Percentiles rank a stretch among this genome's conserved stretches.
Evolutionary conservation across 495 filamentous ascomycete species (phyloP).

Genomic region (Daldinia vernicosa): DNA sequence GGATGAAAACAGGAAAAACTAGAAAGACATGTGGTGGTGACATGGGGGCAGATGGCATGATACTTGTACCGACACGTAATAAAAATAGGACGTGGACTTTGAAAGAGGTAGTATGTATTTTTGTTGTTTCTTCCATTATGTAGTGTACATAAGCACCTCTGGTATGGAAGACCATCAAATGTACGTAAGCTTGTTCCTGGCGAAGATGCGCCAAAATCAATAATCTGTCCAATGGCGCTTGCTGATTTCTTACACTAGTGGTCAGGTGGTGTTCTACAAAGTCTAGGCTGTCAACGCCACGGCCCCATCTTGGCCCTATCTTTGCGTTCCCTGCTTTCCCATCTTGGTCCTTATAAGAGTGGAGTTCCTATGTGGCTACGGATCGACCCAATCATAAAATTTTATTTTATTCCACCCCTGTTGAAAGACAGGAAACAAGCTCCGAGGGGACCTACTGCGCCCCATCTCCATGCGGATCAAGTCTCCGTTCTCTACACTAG

Average conservation of each 20-base stretch:
- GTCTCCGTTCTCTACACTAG: conserved; percentile 5
- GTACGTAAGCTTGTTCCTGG: conserved; percentile 22
- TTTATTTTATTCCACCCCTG: conserved; percentile 15
- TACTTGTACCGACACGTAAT: conserved; percentile 40
- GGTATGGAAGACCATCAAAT: no score
- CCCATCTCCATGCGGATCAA: conserved; percentile 12
- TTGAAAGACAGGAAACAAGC: conserved; percentile 35
- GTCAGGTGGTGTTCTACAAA: neutral
- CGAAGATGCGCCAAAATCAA: conserved; percentile 18
- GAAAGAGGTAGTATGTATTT: no score
- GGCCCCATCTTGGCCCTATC: conserved; percentile 37
- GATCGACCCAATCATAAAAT: conserved; percentile 34
- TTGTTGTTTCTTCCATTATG: conserved; percentile 16
- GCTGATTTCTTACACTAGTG: conserved; percentile 1
- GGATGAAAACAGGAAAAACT: conserved; percentile 22
- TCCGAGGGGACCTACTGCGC: conserved; percentile 21
- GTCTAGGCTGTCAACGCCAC: conserved; percentile 22
- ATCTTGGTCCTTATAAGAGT: conserved; percentile 36
- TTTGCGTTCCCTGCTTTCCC: conserved; percentile 35
- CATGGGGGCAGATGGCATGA: conserved; percentile 34
- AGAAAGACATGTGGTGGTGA: conserved; percentile 20
- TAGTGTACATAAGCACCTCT: neutral
- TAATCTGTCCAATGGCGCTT: conserved; percentile 3
- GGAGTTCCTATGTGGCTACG: conserved; percentile 25
- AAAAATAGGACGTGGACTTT: conserved; percentile 27